phyloP scores from a whole-genome alignment of 345 rosid genomes.

The Rhodamnia argentea region DNA sequence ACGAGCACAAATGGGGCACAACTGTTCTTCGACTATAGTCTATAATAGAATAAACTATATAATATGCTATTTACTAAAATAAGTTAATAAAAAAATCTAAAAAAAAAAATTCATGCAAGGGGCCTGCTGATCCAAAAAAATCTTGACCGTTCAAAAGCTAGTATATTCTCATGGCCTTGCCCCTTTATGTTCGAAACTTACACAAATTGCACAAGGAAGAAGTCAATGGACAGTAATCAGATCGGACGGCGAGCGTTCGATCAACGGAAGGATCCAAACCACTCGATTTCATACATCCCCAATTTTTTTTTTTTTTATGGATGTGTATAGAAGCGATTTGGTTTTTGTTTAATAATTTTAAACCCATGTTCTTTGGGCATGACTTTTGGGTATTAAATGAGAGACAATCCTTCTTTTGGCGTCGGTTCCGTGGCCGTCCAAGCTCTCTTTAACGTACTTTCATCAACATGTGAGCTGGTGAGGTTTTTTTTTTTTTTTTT shows the following conservation, averaged over 20 bases:
- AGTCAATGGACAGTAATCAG: not conserved
- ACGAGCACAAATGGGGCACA: not conserved
- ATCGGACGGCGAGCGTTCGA: not conserved
- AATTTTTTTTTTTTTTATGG: not conserved
- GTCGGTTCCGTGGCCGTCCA: conserved; percentile 6
- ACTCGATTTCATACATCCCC: not conserved
- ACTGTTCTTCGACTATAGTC: not conserved
- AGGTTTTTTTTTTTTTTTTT: not conserved
- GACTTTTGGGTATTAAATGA: not conserved
- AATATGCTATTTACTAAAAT: not conserved
- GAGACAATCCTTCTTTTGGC: not conserved
- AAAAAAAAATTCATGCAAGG: not conserved
- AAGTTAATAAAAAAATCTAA: not conserved
- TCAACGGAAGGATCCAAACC: not conserved
- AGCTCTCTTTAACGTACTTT: conserved; percentile 2
- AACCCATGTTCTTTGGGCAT: not conserved
- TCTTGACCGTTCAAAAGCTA: not conserved
- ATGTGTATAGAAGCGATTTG: not conserved
- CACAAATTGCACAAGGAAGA: not conserved
- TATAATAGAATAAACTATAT: not conserved
- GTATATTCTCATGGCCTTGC: not conserved
- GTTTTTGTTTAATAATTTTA: not conserved
- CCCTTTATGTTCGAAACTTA: not conserved
- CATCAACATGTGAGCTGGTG: not conserved
- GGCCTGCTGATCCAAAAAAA: not conserved